Evolutionary conservation across 768 basidiomycete species (phyloP), one percentile per base, ranked within the genome.

Genomic region (Phlegmacium glaucopus): DNA sequence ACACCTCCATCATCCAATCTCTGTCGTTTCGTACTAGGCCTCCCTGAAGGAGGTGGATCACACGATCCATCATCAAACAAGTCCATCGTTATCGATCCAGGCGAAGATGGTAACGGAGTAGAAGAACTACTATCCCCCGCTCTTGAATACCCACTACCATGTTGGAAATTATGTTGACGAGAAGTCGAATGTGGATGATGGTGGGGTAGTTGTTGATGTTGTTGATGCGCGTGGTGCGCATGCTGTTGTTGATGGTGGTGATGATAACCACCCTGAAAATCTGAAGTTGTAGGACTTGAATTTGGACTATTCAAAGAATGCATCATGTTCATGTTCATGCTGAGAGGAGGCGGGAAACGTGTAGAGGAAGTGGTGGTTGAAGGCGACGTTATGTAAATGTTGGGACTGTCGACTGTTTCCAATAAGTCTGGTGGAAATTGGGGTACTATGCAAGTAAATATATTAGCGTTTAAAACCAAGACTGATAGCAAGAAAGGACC

Each of bases 321-420:
- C 52, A 80, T 61, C 3, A 72, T 66, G 45, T 76, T 76, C 52
- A 73, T 59, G 53, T 67, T 71, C 58, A 75, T 72, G 27, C 71
- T 71, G 29, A 74, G 63, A 17, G 72, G 74, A 13, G 75, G 73
- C 36, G 75, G 70, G 43, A 66, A 75, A 10, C 70, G 64, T 7
- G 68, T 61, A 2, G 57, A 47, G 11, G 64, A 61, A 4, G 68
- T 68, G 16, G 77, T 60, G 3, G 76, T 72, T 3, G 22, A 3
- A 22, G 87, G 85, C 0, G 83, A 82, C 3, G 85, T 90, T 54
- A 90, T 73, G 59, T 76, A 85, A 55, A 90, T 87, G 53, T 87
- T 84, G 8, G 87, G 85, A 44, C 73, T 79, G 6, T 80, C 79
- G 17, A 60, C 44, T 11, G 59, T 60, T 12, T 85, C 82, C 7